Base-by-base conservation (phyloP, 768 basidiomycete species). In the Mycena indigotica region DNA sequence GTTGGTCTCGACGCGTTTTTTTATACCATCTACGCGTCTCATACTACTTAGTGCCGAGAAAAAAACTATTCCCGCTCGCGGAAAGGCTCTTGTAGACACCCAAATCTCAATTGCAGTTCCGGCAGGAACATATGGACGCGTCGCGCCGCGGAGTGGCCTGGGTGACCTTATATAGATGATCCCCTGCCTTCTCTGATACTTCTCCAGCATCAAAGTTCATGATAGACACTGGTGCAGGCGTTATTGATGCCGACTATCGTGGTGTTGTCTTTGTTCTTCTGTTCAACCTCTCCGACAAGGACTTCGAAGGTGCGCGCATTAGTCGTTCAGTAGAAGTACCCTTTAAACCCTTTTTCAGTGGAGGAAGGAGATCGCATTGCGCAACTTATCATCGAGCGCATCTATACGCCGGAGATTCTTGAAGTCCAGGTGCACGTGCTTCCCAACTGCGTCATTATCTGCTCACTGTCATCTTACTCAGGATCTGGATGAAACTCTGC, bases 151-250 rank as follows among this genome's bases (percentile, higher is more conserved):
- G 23, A 93, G 90, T 70, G 97, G 97, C 19, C 86, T 98, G 25
- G 96, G 96, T 97, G 5, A 39, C 21, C 23, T 51, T 38, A 17
- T 5, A 24, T 28, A 13, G 3, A 24, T 38, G 19, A 17, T 52
- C 25, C 48, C 26, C 57, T 16, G 26, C 39, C 19, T n/a, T 23
- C 44, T 40, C 30, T 60, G 28, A 15, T 15, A 10, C 16, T 23
- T 12, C 15, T 13, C 19, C 61, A 97, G 97, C 97, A 19, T 91
- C 91, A 16, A 99, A 99, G 70, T 95, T 93, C 72, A 94, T 93
- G 86, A 98, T 98, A 57, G 92, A 95, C 69, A 98, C 96, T 0
- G 97, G 97, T 1, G 97, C 97, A 12, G 97, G 96, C 21, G 97
- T 99, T 5, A 84, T 99, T 50, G 97, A 99, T 62, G 92, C 93